Conservation (phyloP, 345 rosid genomes). For the Conringia planisiliqua region DNA sequence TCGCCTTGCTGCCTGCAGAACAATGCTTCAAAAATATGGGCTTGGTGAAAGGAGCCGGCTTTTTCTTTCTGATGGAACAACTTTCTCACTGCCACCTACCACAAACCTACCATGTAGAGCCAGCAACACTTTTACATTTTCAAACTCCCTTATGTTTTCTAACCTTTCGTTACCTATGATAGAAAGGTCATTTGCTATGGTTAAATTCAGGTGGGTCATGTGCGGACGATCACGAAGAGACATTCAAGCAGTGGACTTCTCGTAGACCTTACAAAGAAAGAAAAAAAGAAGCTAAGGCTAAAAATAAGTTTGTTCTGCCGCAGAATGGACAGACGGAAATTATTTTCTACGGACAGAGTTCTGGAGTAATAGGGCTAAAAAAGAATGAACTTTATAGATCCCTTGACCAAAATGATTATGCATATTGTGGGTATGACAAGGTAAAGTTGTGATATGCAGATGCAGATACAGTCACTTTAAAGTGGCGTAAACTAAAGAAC, state of each 20-base stretch:
- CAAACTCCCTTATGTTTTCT: slow-evolving; percentile 29
- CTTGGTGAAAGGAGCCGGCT: slow-evolving; percentile 69
- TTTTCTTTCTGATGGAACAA: slow-evolving; percentile 82
- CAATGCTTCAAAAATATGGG: slow-evolving; percentile 73
- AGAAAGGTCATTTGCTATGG: slow-evolving; percentile 31
- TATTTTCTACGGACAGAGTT: slow-evolving; percentile 64
- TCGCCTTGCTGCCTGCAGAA: slow-evolving; percentile 91
- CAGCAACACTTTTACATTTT: background rate
- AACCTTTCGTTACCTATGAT: background rate
- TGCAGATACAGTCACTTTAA: background rate
- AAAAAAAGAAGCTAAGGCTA: slow-evolving; percentile 55
- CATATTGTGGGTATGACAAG: slow-evolving; percentile 71
- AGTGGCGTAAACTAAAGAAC: background rate
- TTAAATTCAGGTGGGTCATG: slow-evolving; percentile 50
- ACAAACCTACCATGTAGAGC: slow-evolving; percentile 24
- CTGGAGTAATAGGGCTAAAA: slow-evolving; percentile 69
- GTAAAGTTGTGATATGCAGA: slow-evolving; percentile 29
- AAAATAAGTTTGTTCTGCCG: slow-evolving; percentile 34
- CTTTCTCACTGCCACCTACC: slow-evolving; percentile 60
- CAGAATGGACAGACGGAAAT: slow-evolving; percentile 56
- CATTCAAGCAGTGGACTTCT: slow-evolving; percentile 67
- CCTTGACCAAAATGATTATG: slow-evolving; percentile 34
- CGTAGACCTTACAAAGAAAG: slow-evolving; percentile 89
- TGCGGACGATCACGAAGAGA: slow-evolving; percentile 38
- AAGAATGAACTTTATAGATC: slow-evolving; percentile 50